Conservation (phyloP, 2,329 filamentous ascomycete species). For the Xylariaceae sp. region DNA sequence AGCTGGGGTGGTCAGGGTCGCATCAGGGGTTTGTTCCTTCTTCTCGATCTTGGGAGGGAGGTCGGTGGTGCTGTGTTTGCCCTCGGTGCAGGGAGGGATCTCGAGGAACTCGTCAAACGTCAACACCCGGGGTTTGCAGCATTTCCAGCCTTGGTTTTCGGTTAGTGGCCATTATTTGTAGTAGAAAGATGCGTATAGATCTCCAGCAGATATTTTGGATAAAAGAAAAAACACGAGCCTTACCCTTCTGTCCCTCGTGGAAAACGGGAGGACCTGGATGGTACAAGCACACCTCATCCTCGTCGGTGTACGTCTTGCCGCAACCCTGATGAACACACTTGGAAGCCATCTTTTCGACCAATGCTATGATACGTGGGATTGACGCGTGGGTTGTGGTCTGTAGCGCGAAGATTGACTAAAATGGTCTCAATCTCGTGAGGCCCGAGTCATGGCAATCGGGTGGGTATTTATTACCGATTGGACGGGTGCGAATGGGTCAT, state of each 20-base stretch:
- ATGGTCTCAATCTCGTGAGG: not conserved
- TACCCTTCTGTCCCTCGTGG: conserved; percentile 98
- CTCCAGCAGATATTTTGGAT: not conserved
- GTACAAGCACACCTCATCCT: conserved; percentile 79
- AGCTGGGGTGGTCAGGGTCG: conserved; percentile 36
- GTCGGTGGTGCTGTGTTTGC: conserved; percentile 87
- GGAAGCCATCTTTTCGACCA: conserved; percentile 52
- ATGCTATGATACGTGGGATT: not conserved
- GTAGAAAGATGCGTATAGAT: not conserved
- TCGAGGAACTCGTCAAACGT: conserved; percentile 97
- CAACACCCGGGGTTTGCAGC: conserved; percentile 93
- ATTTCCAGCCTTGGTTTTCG: conserved; percentile 76
- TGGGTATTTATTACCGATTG: not conserved
- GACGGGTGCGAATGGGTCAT: not conserved
- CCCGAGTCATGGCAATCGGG: not conserved
- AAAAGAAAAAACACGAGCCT: conserved; percentile 2
- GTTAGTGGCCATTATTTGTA: not conserved
- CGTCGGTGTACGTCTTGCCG: conserved; percentile 78
- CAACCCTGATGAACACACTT: conserved; percentile 98
- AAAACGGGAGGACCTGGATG: conserved; percentile 93
- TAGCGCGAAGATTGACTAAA: not conserved
- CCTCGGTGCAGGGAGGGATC: conserved; percentile 87
- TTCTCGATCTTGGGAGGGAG: conserved; percentile 57
- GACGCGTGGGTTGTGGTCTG: not conserved
- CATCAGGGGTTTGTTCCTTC: conserved; percentile 44